Evolutionary conservation across 148 eudicot species (phyloP).

Genomic region (Salicornia ramosissima): DNA sequence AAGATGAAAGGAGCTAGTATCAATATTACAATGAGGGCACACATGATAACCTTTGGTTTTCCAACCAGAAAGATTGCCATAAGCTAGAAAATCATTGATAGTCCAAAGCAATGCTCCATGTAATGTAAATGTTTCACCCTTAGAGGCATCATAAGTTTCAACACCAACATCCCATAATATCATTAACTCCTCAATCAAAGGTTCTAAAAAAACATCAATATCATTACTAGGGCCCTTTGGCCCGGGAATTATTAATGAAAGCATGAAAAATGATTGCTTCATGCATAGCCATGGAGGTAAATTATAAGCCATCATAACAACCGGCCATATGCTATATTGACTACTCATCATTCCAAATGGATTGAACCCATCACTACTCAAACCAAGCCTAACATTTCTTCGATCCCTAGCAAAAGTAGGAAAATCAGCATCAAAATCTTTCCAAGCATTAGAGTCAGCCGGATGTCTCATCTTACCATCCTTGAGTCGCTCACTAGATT

Average conservation of each 20-base stretch:
- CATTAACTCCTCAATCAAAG: slow-evolving; percentile 19
- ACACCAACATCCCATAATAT: too few relatives aligned
- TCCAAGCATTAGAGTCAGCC: slow-evolving; percentile 20
- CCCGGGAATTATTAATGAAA: slow-evolving; percentile 24
- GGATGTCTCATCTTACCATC: slow-evolving; percentile 22
- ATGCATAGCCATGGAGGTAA: too few relatives aligned
- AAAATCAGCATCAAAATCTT: slow-evolving; percentile 4
- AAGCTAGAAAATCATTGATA: slow-evolving; percentile 12
- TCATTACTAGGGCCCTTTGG: slow-evolving; percentile 20
- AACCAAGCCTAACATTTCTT: too few relatives aligned
- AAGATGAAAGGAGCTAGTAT: slow-evolving; percentile 2
- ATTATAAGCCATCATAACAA: too few relatives aligned
- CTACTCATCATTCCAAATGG: too few relatives aligned
- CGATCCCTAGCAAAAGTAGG: slow-evolving; percentile 4
- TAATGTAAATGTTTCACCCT: background rate
- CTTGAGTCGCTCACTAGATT: too few relatives aligned
- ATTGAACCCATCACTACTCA: too few relatives aligned
- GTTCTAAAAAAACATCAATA: slow-evolving; percentile 12
- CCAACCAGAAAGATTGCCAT: slow-evolving; percentile 11
- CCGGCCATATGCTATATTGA: too few relatives aligned
- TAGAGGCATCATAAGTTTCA: slow-evolving; percentile 24
- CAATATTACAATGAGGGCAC: background rate
- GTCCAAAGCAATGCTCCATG: background rate
- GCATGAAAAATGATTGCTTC: slow-evolving; percentile 9
- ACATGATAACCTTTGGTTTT: slow-evolving; percentile 6